Percentiles rank a stretch among this genome's conserved stretches.
Evolutionary conservation across 495 filamentous ascomycete genomes (phyloP).

Genomic region (Talaromyces proteolyticus): DNA sequence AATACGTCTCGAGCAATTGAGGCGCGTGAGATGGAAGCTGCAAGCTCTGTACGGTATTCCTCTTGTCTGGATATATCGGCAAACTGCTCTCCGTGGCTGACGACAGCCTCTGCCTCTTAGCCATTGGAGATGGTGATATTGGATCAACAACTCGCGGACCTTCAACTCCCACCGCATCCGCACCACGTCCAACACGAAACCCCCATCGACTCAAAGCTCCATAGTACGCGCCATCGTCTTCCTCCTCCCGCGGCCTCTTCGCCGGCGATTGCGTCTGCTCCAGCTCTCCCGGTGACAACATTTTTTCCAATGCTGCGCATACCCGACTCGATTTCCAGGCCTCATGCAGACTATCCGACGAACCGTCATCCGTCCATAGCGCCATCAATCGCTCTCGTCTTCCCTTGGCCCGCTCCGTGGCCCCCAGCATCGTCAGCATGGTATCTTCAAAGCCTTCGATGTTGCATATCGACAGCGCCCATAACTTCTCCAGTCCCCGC

Average conservation of each 20-base stretch:
- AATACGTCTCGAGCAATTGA: conserved; percentile 64
- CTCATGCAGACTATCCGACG: conserved; percentile 49
- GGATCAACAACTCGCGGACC: conserved; percentile 27
- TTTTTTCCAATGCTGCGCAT: conserved; percentile 45
- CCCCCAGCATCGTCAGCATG: conserved; percentile 36
- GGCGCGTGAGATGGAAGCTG: conserved; percentile 57
- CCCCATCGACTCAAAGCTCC: conserved; percentile 26
- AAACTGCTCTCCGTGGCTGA: not conserved
- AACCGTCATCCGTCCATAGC: conserved; percentile 44
- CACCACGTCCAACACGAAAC: conserved; percentile 24
- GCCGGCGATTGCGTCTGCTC: conserved; percentile 15
- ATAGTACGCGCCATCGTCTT: conserved; percentile 16
- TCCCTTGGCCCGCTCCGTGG: conserved; percentile 26
- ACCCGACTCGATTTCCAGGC: conserved; percentile 52
- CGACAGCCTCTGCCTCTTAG: conserved; percentile 25
- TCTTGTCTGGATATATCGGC: conserved; percentile 10
- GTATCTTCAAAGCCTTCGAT: conserved; percentile 45
- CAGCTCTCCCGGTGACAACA: conserved; percentile 39
- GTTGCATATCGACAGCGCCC: conserved; percentile 40
- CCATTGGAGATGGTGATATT: conserved; percentile 14
- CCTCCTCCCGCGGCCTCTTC: conserved; percentile 32
- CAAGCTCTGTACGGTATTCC: conserved; percentile 17
- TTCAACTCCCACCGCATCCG: conserved; percentile 19
- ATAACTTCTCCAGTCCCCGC: conserved; percentile 38
- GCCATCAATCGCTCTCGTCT: conserved; percentile 28